These are phyloP conservation scores for Candida multigemmis DNA, from an alignment of 805 yeast species.

Conservation along the genomic window DNA sequence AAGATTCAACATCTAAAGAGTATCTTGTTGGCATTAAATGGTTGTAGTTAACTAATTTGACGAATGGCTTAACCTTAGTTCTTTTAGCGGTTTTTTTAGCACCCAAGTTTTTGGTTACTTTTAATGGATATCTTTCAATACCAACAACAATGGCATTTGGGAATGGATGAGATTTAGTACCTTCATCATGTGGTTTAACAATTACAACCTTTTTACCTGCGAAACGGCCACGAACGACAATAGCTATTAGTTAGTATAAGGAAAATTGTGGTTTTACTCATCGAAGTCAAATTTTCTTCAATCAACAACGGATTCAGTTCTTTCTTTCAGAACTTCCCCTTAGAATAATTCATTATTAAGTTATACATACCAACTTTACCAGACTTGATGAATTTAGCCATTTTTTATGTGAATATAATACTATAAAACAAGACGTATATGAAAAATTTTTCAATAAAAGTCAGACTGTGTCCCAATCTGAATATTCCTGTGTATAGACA, in stretches of 20 bases:
- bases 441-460: slow-evolving; percentile 5
- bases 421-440: slow-evolving; percentile 4
- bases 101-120: slow-evolving; percentile 91
- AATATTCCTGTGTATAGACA: no score
- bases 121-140: slow-evolving; percentile 96
- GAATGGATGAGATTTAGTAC: slow-evolving; percentile 97
- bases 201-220: slow-evolving; percentile 99
- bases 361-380: slow-evolving; percentile 94
- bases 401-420: slow-evolving; percentile 32
- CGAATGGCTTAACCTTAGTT: slow-evolving; percentile 97
- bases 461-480: no score
- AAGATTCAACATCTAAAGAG: slow-evolving; percentile 92
- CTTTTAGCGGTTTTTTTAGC: slow-evolving; percentile 95
- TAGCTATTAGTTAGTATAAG: slow-evolving; percentile 53
- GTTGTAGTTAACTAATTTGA: slow-evolving; percentile 98
- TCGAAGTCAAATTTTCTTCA: neutral
- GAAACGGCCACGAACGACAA: slow-evolving; percentile 99
- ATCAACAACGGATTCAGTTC: neutral
- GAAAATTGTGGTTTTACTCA: neutral
- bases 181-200: slow-evolving; percentile 97
- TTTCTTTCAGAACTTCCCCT: neutral
- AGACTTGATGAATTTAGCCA: slow-evolving; percentile 99
- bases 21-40: slow-evolving; percentile 99
- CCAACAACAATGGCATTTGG: slow-evolving; percentile 99
- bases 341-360: neutral